Percentiles rank a stretch among this genome's conserved stretches.
Evolutionary conservation across 192 early-diverging fungal genomes (phyloP).

Genomic region (Mortierella hygrophila): DNA sequence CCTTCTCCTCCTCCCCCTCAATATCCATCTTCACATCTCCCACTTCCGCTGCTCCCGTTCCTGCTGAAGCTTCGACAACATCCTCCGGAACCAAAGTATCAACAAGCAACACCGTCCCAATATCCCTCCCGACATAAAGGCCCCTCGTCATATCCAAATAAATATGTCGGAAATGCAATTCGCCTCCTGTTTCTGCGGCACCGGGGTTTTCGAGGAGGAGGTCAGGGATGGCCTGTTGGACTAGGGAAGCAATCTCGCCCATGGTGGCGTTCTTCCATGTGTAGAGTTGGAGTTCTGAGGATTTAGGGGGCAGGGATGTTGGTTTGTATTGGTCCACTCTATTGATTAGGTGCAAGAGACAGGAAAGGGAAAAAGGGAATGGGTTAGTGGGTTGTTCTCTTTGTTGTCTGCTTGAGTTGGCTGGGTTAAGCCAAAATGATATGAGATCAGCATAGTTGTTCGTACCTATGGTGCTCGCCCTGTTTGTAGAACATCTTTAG

Average conservation of each 20-base stretch:
- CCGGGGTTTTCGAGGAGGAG: not conserved
- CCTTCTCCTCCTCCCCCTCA: not conserved
- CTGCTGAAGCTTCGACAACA: not conserved
- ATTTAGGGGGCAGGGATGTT: conserved; percentile 16
- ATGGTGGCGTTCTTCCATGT: conserved; percentile 55
- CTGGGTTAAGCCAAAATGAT: not conserved
- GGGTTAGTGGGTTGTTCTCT: not conserved
- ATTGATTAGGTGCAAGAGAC: not conserved
- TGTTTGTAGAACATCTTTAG: conserved; percentile 38
- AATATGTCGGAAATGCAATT: conserved; percentile 40
- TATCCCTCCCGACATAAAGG: conserved; percentile 26
- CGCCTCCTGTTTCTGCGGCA: conserved; percentile 7
- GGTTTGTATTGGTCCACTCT: conserved; percentile 33
- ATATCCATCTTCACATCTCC: not conserved
- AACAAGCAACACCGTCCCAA: conserved; percentile 29
- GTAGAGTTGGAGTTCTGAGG: conserved; percentile 37
- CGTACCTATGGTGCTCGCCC: conserved; percentile 34
- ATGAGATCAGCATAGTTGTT: not conserved
- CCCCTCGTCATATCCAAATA: conserved; percentile 20
- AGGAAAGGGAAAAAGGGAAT: not conserved
- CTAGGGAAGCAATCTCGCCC: conserved; percentile 32
- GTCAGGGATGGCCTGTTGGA: conserved; percentile 46
- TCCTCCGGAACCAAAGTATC: not conserved
- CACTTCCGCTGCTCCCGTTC: not conserved
- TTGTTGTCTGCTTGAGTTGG: not conserved